Conservation (phyloP, 257 asterid genomes). For the Gynochthodes officinalis region DNA sequence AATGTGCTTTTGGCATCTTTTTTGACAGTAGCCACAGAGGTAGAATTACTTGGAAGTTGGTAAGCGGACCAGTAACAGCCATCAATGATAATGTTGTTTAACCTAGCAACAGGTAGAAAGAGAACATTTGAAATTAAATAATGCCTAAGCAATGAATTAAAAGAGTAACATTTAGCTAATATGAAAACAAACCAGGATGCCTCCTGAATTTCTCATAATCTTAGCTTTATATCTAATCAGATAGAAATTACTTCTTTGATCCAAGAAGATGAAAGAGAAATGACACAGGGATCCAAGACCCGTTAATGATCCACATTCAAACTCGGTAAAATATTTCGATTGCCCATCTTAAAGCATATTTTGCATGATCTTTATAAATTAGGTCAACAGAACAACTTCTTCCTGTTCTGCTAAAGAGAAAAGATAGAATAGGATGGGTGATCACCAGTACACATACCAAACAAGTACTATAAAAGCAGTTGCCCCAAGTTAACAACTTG, state of each 20-base stretch:
- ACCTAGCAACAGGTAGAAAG: slow-evolving; percentile 27
- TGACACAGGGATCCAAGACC: background rate
- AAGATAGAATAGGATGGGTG: background rate
- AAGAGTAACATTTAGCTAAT: background rate
- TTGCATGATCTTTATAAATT: too few relatives aligned
- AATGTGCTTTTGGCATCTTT: slow-evolving; percentile 25
- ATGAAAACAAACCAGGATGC: background rate
- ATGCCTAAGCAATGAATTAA: background rate
- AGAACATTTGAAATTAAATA: background rate
- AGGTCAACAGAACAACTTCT: too few relatives aligned
- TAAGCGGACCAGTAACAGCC: slow-evolving; percentile 37
- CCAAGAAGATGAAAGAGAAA: background rate
- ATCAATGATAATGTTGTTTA: slow-evolving; percentile 28
- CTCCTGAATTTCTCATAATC: background rate
- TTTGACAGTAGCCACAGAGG: slow-evolving; percentile 12
- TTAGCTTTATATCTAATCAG: too few relatives aligned
- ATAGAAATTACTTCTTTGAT: background rate
- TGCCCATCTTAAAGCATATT: background rate
- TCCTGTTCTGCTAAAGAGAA: background rate
- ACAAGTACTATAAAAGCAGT: background rate
- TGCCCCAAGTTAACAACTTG: background rate
- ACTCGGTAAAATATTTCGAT: background rate
- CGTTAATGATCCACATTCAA: background rate
- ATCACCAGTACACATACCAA: background rate
- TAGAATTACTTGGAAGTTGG: slow-evolving; percentile 18